Percentiles rank a stretch among this genome's conserved stretches.
phyloP scores from a whole-genome alignment of 768 basidiomycete species.

The Boletus rubropictus region DNA sequence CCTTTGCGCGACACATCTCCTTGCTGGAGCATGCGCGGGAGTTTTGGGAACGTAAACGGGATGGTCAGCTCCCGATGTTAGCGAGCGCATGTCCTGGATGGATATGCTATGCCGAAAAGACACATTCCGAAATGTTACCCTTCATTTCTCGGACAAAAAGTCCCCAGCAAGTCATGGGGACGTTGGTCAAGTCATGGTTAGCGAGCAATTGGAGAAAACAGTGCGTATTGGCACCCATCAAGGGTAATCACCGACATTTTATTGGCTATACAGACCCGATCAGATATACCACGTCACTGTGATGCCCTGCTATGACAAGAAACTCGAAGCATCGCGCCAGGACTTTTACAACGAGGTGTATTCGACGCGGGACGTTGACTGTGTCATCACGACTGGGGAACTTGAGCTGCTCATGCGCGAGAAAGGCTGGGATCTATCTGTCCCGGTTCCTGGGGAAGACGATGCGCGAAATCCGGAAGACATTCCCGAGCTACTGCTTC shows the following conservation, averaged over 20 bases:
- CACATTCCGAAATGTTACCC: constrained; percentile 89
- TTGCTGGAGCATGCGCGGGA: constrained; percentile 78
- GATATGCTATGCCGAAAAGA: constrained; percentile 99
- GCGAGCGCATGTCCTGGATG: constrained; percentile 97
- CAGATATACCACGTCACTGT: constrained; percentile 94
- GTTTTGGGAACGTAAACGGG: constrained; percentile 63
- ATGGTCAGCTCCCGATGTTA: constrained; percentile 69
- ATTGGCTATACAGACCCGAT: constrained; percentile 51
- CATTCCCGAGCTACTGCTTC: constrained; percentile 70
- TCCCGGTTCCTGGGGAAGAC: constrained; percentile 49
- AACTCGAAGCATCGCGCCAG: constrained; percentile 91
- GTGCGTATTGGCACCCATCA: constrained; percentile 41
- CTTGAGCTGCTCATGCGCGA: constrained; percentile 80
- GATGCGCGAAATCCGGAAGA: constrained; percentile 9
- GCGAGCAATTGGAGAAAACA: constrained; percentile 55
- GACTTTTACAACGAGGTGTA: constrained; percentile 86
- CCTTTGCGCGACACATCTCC: constrained; percentile 85
- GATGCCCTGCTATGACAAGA: constrained; percentile 99
- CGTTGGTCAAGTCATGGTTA: constrained; percentile 87
- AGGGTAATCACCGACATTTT: constrained; percentile 2
- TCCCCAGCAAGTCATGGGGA: constrained; percentile 92
- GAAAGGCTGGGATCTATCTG: constrained; percentile 70
- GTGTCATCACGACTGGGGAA: constrained; percentile 96
- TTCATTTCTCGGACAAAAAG: constrained; percentile 87
- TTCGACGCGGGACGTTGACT: constrained; percentile 89